Evolutionary conservation across 257 asterid genomes (phyloP), one percentile per base, ranked within the genome.

Genomic region (Penstemon barbatus): DNA sequence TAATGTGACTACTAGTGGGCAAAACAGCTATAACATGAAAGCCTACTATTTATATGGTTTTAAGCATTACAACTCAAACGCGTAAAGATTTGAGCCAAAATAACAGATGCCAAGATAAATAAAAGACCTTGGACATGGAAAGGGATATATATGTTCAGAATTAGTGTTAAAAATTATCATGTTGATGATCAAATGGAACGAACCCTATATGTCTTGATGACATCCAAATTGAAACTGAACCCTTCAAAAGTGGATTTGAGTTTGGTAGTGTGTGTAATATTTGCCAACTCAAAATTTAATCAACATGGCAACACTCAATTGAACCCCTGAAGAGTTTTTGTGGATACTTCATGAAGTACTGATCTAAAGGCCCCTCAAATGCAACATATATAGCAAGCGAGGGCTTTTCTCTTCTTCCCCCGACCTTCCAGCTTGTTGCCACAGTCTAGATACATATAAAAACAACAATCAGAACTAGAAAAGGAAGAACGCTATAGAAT

Each of bases 391-490:
- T 78, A 76, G 99, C 90, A 78, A 93, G 86, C 19, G 99, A 93
- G 39, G 89, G 72, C 49, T 80, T 93, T 75, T 79, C 99, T 83
- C 99, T 80, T 78, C 99, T 84, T 59, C 99, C n/a, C n/a, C 99
- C 18, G 99, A 85, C 78, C 97, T 87, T 80, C 99, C 96, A 75
- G 96, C 96, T 86, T 93, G 99, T 81, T 93, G 97, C 97, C 97
- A 85, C 59, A 93, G 81, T 80, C 97, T 90, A 68, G 59, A 65
- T 38, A 71, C 67, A 73, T 57, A 38, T 36, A 67, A 73, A 49
- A 66, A 43, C 41, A 57, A 11, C 63, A 77, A 59, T 69, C 37
- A 71, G 42, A 65, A 74, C 38, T 57, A 36, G 52, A 71, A 49
- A 50, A 50, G 62, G 54, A 72, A 63, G 38, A 67, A 9, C 7